Evolutionary conservation across 176 grass and related monocot species (phyloP), one percentile per base, ranked within the genome.

Genomic region (Panicum miliaceum): DNA sequence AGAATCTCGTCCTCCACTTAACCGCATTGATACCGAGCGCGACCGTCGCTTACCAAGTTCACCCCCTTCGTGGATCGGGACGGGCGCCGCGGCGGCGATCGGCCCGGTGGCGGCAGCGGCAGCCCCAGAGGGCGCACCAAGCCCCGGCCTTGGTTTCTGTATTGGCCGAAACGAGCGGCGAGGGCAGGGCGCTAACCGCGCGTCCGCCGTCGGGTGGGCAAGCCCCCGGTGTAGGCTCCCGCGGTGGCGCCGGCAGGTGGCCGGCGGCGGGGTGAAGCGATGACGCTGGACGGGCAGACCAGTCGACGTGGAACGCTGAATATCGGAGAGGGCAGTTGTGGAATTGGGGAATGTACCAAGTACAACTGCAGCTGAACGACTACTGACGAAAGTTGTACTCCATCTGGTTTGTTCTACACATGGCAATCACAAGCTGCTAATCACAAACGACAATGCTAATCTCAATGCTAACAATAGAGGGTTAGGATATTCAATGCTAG

Each of bases 331-430:
- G 60, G 64, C 77, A 62, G 81, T 46, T 65, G 32, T 54, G 66
- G 66, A 50, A 80, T 67, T 80, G 77, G 42, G 76, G 27, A 65
- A 50, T n/a, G 77, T 36, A 64, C 6, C 26, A 4, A 20, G 26
- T 32, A 27, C 3, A 34, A 79, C 54, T 58, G 54, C 51, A 53
- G 51, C 18, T 20, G 51, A 53, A 58, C 22, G 45, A 80, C 48
- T 80, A 68, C 12, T 12, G 10, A 64, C 22, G 2, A 64, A 16
- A 53, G 47, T 50, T 40, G 78, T 47, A 42, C 9, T 32, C 29
- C 26, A 72, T 72, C 67, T 60, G 51, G 52, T 72, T 72, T 71
- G 67, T 70, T 50, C 52, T n/a, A 82, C 67, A 82, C 81, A 73
- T 73, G 81, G 38, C 68, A 62, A 82, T 82, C 81, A 62, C 60